Evolutionary conservation across 73 alveolate genomes (phyloP).

Genomic region (Loxodes magnus): DNA sequence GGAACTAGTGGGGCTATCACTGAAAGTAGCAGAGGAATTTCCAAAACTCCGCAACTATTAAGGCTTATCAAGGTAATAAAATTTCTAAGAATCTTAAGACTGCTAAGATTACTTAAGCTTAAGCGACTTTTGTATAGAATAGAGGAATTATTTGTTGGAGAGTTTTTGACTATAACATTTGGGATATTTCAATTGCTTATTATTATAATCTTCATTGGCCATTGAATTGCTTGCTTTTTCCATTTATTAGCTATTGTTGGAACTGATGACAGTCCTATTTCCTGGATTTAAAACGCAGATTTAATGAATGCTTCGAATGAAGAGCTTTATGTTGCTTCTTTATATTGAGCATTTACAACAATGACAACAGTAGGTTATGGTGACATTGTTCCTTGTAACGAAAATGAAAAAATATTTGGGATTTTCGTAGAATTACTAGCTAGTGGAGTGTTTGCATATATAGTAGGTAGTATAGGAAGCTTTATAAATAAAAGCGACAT

Average conservation of each 20-base stretch:
- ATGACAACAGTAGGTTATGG: slow-evolving; percentile 73
- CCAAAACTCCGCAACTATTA: slow-evolving; percentile 28
- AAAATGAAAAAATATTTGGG: slow-evolving; percentile 32
- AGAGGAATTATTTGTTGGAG: slow-evolving; percentile 49
- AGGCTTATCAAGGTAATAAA: slow-evolving; percentile 46
- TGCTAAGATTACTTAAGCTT: slow-evolving; percentile 45
- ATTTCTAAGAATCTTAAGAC: slow-evolving; percentile 44
- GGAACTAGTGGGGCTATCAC: background rate
- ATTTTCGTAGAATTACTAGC: slow-evolving; percentile 52
- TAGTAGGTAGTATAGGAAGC: slow-evolving; percentile 51
- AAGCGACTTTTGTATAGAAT: slow-evolving; percentile 44
- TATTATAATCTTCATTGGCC: slow-evolving; percentile 29
- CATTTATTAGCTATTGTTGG: slow-evolving; percentile 31
- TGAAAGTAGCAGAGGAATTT: background rate
- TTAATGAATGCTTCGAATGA: slow-evolving; percentile 6
- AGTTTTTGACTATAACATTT: slow-evolving; percentile 18
- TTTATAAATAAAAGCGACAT: slow-evolving; percentile 23
- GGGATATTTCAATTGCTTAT: slow-evolving; percentile 5
- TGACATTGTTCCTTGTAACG: slow-evolving; percentile 43
- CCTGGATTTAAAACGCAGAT: slow-evolving; percentile 27
- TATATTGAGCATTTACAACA: slow-evolving; percentile 60
- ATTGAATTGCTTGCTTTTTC: slow-evolving; percentile 52
- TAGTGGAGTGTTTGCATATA: slow-evolving; percentile 63
- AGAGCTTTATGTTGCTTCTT: slow-evolving; percentile 33
- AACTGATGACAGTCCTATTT: slow-evolving; percentile 1